A percentile compares a stretch with the other conserved stretches of the same genome.
These are phyloP conservation scores for Globisporangium middletonii DNA, from an alignment of 352 stramenopile species.

Conservation along the genomic window DNA sequence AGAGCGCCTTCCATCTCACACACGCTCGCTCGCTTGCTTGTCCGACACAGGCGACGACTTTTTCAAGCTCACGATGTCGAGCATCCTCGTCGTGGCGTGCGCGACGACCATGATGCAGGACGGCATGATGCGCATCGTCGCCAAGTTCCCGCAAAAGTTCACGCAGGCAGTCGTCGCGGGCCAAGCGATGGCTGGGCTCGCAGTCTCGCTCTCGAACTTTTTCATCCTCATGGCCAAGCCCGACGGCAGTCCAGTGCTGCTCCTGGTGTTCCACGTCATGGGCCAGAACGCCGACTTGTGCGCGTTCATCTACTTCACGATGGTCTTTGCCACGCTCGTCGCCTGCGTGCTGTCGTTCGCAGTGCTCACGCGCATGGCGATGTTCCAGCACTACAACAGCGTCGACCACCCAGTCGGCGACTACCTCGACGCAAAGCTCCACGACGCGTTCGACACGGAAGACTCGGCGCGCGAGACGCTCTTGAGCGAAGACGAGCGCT, in stretches of 20 bases:
- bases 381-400: conserved; percentile 68
- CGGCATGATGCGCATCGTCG: conserved; percentile 64
- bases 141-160: conserved; percentile 69
- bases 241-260: not conserved
- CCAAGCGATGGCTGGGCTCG: conserved; percentile 67
- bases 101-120: conserved; percentile 79
- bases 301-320: conserved; percentile 75
- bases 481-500: conserved; percentile 18
- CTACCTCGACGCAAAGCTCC: conserved; percentile 10
- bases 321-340: conserved; percentile 64
- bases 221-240: conserved; percentile 50
- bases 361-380: conserved; percentile 46
- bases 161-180: conserved; percentile 75
- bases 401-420: conserved; percentile 30
- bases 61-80: conserved; percentile 71
- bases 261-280: conserved; percentile 16
- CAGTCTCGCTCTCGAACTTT: conserved; percentile 68
- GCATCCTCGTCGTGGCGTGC: conserved; percentile 60
- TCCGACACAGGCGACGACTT: conserved; percentile 31
- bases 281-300: conserved; percentile 41
- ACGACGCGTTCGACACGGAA: conserved; percentile 8
- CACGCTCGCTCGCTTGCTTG: not conserved
- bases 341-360: conserved; percentile 47
- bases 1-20: conserved; percentile 9
- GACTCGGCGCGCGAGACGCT: conserved; percentile 32